phyloP scores from a whole-genome alignment of 495 filamentous ascomycete species.

The Daldinia loculata region DNA sequence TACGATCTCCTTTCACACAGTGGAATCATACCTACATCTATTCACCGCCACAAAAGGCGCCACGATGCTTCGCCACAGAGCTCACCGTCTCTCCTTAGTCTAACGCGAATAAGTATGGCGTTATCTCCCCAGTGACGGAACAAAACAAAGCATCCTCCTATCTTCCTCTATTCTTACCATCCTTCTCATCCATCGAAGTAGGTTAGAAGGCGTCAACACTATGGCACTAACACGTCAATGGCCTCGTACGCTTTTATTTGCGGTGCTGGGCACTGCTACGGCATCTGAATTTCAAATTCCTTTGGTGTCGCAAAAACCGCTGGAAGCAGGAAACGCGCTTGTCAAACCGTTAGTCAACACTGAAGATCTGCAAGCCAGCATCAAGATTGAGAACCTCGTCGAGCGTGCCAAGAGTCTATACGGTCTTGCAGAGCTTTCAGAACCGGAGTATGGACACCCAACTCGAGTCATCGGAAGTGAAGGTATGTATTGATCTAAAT shows the following conservation, averaged over 20 bases:
- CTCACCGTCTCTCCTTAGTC: not conserved
- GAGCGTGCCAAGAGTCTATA: conserved; percentile 64
- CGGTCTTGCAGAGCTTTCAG: conserved; percentile 61
- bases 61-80: not conserved
- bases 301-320: conserved; percentile 20
- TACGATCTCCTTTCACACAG: not conserved
- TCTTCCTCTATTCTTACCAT: not conserved
- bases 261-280: conserved; percentile 25
- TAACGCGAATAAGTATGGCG: not conserved
- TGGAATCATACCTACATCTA: not conserved
- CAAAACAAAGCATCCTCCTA: not conserved
- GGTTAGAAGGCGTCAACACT: conserved; percentile 1
- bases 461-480: conserved; percentile 70
- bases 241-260: conserved; percentile 14
- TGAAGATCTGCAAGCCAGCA: conserved; percentile 60
- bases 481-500: conserved; percentile 50
- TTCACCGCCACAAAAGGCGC: not conserved
- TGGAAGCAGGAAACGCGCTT: conserved; percentile 5
- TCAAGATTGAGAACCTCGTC: conserved; percentile 61
- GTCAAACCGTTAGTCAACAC: conserved; percentile 59
- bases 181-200: conserved; percentile 1
- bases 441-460: conserved; percentile 66
- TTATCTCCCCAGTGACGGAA: not conserved
- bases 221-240: conserved; percentile 26
- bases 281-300: conserved; percentile 33